phyloP scores from a whole-genome alignment of 2,329 filamentous ascomycete species.

The Talaromyces verruculosus region DNA sequence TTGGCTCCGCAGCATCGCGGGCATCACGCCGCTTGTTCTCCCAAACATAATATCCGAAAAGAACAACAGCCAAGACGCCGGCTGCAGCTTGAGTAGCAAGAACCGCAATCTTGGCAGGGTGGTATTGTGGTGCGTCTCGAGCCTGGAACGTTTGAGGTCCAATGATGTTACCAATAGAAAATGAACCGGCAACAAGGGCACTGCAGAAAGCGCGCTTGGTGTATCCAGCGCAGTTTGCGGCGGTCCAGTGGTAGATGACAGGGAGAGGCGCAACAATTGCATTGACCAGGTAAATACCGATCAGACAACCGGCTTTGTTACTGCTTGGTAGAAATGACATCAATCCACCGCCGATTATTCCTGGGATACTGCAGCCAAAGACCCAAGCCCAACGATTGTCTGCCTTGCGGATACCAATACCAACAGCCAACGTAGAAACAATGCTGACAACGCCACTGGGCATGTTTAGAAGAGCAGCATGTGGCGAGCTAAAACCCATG shows the following conservation, averaged over 20 bases:
- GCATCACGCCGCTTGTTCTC: conserved; percentile 34
- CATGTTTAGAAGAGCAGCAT: conserved; percentile 48
- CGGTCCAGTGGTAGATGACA: conserved; percentile 50
- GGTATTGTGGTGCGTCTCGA: conserved; percentile 46
- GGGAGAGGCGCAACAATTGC: conserved; percentile 46
- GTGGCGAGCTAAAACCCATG: conserved; percentile 46
- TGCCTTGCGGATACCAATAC: conserved; percentile 42
- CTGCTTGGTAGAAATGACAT: conserved; percentile 38
- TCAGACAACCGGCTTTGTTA: conserved; percentile 46
- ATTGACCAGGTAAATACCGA: conserved; percentile 49
- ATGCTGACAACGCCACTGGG: conserved; percentile 46
- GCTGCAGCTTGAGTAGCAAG: conserved; percentile 38
- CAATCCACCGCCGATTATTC: conserved; percentile 46
- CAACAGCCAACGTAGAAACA: conserved; percentile 43
- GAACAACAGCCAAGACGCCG: conserved; percentile 31
- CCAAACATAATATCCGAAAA: conserved; percentile 33
- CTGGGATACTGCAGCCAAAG: conserved; percentile 47
- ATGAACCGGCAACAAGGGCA: conserved; percentile 47
- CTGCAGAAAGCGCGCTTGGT: conserved; percentile 53
- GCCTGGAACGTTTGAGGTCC: conserved; percentile 49
- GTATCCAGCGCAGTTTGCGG: conserved; percentile 51
- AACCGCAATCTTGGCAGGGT: conserved; percentile 44
- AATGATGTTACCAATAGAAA: conserved; percentile 49
- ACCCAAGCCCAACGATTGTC: conserved; percentile 46
- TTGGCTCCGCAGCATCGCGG: conserved; percentile 11